Conservation (phyloP, 441 rosid species). For the Bruguiera hainesii region DNA sequence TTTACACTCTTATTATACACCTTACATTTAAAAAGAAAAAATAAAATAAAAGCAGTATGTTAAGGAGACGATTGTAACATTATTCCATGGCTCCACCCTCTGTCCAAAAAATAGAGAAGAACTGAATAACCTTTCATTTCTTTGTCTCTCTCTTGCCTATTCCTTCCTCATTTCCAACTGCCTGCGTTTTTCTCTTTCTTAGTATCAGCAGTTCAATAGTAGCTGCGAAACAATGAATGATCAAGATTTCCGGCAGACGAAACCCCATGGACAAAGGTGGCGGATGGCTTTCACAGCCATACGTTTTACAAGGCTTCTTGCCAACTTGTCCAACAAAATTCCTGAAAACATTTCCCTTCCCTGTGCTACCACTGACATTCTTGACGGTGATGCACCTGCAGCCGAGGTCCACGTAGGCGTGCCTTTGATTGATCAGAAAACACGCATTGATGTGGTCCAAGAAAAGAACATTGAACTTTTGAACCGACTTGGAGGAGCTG, state of each 20-base stretch:
- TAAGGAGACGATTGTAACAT: too few relatives aligned
- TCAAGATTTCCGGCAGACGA: background rate
- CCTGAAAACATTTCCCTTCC: slow-evolving; percentile 21
- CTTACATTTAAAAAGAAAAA: too few relatives aligned
- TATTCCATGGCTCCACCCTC: too few relatives aligned
- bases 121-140: too few relatives aligned
- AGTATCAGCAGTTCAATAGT: too few relatives aligned
- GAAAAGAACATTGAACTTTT: slow-evolving; percentile 22
- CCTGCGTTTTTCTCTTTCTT: too few relatives aligned
- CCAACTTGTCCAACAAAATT: slow-evolving; percentile 24
- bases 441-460: slow-evolving; percentile 20
- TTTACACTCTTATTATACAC: too few relatives aligned
- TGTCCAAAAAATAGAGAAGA: too few relatives aligned
- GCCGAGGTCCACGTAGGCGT: background rate
- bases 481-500: slow-evolving; percentile 27
- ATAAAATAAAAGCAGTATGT: too few relatives aligned
- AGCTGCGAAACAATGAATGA: too few relatives aligned
- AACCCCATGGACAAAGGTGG: slow-evolving; percentile 3
- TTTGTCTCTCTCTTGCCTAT: too few relatives aligned
- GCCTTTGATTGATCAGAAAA: slow-evolving; percentile 4
- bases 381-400: background rate
- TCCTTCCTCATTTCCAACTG: too few relatives aligned
- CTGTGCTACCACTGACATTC: slow-evolving; percentile 18
- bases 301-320: slow-evolving; percentile 27
- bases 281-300: slow-evolving; percentile 29